These are phyloP conservation scores for Noccaea caerulescens DNA, from an alignment of 345 rosid genomes.

Conservation along the genomic window DNA sequence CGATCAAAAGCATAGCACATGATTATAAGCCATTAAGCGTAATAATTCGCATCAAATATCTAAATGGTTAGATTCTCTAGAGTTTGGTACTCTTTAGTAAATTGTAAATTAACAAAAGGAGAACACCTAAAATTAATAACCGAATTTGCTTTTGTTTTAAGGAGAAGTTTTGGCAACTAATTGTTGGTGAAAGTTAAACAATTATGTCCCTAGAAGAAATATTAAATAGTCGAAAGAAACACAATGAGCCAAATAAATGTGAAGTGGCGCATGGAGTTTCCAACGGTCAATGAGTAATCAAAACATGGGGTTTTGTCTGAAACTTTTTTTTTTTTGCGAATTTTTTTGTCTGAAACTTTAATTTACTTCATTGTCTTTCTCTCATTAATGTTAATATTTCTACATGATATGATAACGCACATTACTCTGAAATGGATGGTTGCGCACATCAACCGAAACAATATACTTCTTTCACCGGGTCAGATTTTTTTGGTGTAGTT, in stretches of 20 bases:
- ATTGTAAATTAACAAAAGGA: neutral
- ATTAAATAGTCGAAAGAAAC: neutral
- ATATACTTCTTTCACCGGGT: too few relatives aligned
- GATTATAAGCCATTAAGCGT: neutral
- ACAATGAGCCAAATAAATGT: slow-evolving; percentile 17
- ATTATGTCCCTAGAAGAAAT: neutral
- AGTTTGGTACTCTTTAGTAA: neutral
- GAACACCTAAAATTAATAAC: neutral
- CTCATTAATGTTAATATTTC: neutral
- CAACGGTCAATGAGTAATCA: neutral
- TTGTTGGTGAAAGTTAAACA: neutral
- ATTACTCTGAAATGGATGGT: neutral
- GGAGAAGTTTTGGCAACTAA: neutral
- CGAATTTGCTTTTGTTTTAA: neutral
- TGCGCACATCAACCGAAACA: too few relatives aligned
- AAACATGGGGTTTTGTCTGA: neutral
- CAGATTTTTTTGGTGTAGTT: neutral
- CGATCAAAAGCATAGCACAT: slow-evolving; percentile 9
- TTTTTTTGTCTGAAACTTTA: neutral
- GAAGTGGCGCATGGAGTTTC: slow-evolving; percentile 30
- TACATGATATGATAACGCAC: neutral
- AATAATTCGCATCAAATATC: neutral
- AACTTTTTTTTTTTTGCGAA: too few relatives aligned
- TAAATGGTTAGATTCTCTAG: neutral
- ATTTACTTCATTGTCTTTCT: neutral